These are phyloP conservation scores for Handroanthus guayacan DNA, from an alignment of 257 asterid genomes.

Conservation along the genomic window DNA sequence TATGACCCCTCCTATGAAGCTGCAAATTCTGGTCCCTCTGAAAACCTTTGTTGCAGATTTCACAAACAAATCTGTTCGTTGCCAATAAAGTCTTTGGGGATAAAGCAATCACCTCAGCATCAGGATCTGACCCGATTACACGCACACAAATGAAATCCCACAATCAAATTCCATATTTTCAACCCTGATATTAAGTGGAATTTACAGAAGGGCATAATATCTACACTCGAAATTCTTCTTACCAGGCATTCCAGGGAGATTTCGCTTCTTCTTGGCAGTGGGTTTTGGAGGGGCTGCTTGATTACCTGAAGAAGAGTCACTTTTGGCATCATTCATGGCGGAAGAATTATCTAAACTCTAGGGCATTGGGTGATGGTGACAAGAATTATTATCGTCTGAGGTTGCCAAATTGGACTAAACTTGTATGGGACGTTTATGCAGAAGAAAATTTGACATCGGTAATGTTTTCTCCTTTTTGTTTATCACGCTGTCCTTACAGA, in stretches of 20 bases:
- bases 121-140: slow-evolving; percentile 65
- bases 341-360: slow-evolving; percentile 11
- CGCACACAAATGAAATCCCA: neutral
- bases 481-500: slow-evolving; percentile 12
- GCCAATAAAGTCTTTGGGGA: slow-evolving; percentile 79
- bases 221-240: slow-evolving; percentile 12
- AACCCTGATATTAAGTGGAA: neutral
- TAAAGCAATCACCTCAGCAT: slow-evolving; percentile 82
- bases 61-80: slow-evolving; percentile 85
- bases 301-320: slow-evolving; percentile 57
- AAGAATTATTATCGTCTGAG: slow-evolving; percentile 1
- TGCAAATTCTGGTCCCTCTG: slow-evolving; percentile 93
- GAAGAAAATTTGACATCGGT: slow-evolving; percentile 17
- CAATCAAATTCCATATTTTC: slow-evolving; percentile 11
- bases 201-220: neutral
- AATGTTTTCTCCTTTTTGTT: neutral
- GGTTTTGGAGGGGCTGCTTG: slow-evolving; percentile 48
- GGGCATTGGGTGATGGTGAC: neutral
- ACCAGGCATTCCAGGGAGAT: slow-evolving; percentile 98
- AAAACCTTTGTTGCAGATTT: slow-evolving; percentile 84
- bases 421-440: neutral
- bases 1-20: slow-evolving; percentile 90
- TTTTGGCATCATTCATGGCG: slow-evolving; percentile 59
- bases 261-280: slow-evolving; percentile 71
- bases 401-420: slow-evolving; percentile 23